Base-by-base conservation (phyloP, 1,284 basidiomycete genomes). In the Marasmius fiardii region DNA sequence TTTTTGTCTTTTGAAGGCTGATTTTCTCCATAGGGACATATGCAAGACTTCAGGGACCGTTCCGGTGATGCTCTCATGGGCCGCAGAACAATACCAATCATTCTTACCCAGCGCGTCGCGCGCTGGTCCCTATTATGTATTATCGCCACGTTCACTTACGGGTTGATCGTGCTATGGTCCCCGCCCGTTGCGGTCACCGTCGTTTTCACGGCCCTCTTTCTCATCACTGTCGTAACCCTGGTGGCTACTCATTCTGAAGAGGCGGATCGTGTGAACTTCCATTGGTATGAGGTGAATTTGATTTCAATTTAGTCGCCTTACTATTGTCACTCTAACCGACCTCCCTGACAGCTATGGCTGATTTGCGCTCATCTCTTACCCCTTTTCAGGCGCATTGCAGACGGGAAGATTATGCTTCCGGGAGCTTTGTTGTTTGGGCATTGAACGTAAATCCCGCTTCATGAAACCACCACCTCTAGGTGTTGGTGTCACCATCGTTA, bases 1-100 rank as follows among this genome's bases (percentile, higher is more conserved):
- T 18, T 10, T 4, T 12, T 23, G 35, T 7, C 20, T 11, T 10
- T 12, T 14, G 12, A 28, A 21, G 12, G 21, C 43, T 16, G 48
- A 23, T 16, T n/a, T 7, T 21, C 14, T 23, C 6, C 26, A 1
- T 16, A 64, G 61, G 62, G 64, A 14, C 67, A 72, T n/a, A 65
- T 67, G 0, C 70, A 71, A 53, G 71, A 73, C 53, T 72, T 67
- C 58, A 61, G 67, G 44, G 71, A 73, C 54, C 58, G 66, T n/a
- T 57, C 56, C 11, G 71, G 71, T 6, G 71, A 73, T 51, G 60
- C 60, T 0, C 55, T 60, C 2, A 57, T 65, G 20, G 71, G 71
- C 11, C 66, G 71, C 5, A 59, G 58, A 10, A 73, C 71, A 0
- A 56, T 73, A 4, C 67, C 71, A 3, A 63, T 72, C 41, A 57